Percentiles rank a stretch among this genome's conserved stretches.
phyloP scores from a whole-genome alignment of 169 alveolate genomes.

The Babesia ovis region DNA sequence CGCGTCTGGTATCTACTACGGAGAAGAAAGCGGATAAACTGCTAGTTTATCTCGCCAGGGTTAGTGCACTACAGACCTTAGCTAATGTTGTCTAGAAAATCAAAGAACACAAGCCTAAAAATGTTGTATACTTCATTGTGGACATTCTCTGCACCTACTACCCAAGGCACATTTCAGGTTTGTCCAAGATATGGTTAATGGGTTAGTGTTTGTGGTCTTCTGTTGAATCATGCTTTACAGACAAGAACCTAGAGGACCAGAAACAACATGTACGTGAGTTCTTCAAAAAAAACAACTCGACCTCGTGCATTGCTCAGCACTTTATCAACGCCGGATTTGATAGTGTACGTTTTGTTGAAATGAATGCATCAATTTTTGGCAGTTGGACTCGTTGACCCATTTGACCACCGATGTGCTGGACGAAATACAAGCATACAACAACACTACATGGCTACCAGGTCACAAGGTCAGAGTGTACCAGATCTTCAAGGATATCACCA shows the following conservation, averaged over 20 bases:
- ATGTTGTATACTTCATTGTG: constrained; percentile 67
- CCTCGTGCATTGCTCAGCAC: constrained; percentile 84
- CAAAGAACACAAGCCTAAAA: constrained; percentile 64
- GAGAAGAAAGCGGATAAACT: constrained; percentile 65
- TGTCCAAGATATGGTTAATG: constrained; percentile 63
- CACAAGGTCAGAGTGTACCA: constrained; percentile 83
- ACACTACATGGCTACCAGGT: constrained; percentile 88
- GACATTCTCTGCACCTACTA: constrained; percentile 70
- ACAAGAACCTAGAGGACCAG: constrained; percentile 83
- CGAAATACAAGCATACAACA: constrained; percentile 84
- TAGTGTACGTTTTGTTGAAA: constrained; percentile 62
- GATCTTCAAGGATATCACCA: constrained; percentile 52
- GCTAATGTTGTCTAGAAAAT: constrained; percentile 42
- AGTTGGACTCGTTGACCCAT: constrained; percentile 79
- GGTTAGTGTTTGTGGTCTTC: constrained; percentile 31
- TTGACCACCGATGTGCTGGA: constrained; percentile 83
- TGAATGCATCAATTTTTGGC: not conserved
- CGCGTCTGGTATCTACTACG: constrained; percentile 5
- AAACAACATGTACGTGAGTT: constrained; percentile 82
- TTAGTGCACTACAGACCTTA: not conserved
- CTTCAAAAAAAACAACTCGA: constrained; percentile 81
- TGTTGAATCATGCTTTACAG: constrained; percentile 19
- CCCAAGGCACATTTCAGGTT: constrained; percentile 58
- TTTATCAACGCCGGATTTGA: constrained; percentile 89
- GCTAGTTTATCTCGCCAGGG: constrained; percentile 64